Evolutionary conservation across 352 stramenopile species (phyloP), one percentile per base, ranked within the genome.

Genomic region (Peronosclerospora sorghi): DNA sequence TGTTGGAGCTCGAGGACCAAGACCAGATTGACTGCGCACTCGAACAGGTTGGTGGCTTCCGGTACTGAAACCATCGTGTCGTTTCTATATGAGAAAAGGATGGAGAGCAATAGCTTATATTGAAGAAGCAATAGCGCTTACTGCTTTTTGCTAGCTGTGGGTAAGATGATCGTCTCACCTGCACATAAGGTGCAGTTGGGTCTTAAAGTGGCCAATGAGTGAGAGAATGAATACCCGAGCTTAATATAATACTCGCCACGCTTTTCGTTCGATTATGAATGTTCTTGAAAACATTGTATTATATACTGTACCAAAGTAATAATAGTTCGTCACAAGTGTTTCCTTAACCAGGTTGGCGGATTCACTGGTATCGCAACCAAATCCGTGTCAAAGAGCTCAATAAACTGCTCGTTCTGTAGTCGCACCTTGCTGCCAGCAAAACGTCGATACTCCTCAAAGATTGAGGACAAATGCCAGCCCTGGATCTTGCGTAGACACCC

Each of bases 21-120:
- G 94, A 98, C 69, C 90, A 98, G 65, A 98, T 98, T 58, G 93
- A 98, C 70, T 97, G 89, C 51, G 86, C 96, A 57, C 74, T 98
- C 5, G 81, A 95, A 56, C 83, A 95, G 56, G 76, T 87, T 24
- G 83, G 83, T 32, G 83, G 83, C 27, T 68, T 54, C 41, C 18
- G 51, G 32, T 54, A 35, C 41, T 86, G 70, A 69, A 8, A 8
- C 42, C 8, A 32, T 10, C 41, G 17, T 46, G 17, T 42, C 9
- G 13, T 28, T 23, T 35, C 48, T 56, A 35, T 51, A 45, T 62
- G 47, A 34, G 36, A 23, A 40, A 28, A 29, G 9, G 32, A 29
- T 20, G 23, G 19, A 44, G 30, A 43, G 32, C 36, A 46, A 23
- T 18, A 47, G 29, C 26, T 9, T 24, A 36, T 12, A 32, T 32